Base-by-base conservation (phyloP, 345 rosid species). In the Bruguiera gymnorhiza region DNA sequence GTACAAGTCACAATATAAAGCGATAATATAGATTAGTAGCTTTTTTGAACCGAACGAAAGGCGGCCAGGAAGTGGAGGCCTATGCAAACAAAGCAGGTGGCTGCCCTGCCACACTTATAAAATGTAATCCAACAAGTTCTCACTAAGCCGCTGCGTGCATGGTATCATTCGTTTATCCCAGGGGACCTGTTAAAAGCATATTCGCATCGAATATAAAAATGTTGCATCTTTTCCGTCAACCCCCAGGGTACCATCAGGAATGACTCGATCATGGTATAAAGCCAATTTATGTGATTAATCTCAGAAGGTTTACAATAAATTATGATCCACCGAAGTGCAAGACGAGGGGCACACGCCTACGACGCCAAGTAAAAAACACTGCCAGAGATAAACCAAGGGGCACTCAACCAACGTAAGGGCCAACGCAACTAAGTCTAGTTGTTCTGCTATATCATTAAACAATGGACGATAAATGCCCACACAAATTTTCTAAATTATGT, bases 211-310 rank as follows among this genome's bases (percentile, higher is more conserved):
- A 27, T 24, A 60, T n/a, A 8, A 19, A 57, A 50, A 26, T 34
- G 5, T 27, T 29, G 18, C 23, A n/a, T 64, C 26, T 48, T n/a
- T 58, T 3, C 9, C 23, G 75, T 58, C 69, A 72, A 65, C 23
- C 21, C n/a, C 66, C 64, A 21, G 16, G 51, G 34, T 37, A 63
- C 64, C 57, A 63, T 27, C 15, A 36, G 53, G 10, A 63, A 26
- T 18, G 53, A 70, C 5, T 8, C 15, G 20, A 3, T 32, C 48
- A 1, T 21, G 13, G 11, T n/a, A 8, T 8, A 70, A 70, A 70
- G 74, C 27, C 36, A 43, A 36, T 62, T 20, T 20, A 62, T 30
- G 32, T 50, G 19, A 30, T 30, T 30, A 51, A 70, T 69, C 66
- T 55, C 16, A 70, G 3, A 68, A 4, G 58, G 27, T 1, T 26